Conservation (phyloP, 2,329 filamentous ascomycete genomes). For the Phoma sp. region DNA sequence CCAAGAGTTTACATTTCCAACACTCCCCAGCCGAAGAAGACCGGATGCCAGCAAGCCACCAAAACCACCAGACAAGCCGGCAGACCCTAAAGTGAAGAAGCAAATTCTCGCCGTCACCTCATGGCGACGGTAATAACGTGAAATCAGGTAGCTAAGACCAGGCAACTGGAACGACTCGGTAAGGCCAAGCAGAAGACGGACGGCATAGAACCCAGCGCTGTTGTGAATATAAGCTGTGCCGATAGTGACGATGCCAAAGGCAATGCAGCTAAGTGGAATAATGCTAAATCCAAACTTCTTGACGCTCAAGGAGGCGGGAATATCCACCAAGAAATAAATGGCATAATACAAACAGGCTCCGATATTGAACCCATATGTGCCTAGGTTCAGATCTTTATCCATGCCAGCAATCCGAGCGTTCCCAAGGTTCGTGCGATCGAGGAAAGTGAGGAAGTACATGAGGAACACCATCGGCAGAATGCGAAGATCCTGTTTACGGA, state of each 20-base stretch:
- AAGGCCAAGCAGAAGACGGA: background rate
- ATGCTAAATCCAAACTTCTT: background rate
- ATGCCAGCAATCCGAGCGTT: conserved; percentile 1
- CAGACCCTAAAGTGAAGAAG: background rate
- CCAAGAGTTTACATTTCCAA: background rate
- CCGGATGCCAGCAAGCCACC: background rate
- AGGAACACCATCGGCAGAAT: background rate
- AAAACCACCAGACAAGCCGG: background rate
- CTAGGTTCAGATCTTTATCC: conserved; percentile 1
- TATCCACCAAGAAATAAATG: background rate
- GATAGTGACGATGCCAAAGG: background rate
- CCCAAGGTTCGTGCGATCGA: background rate
- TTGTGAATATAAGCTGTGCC: background rate
- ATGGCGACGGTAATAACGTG: background rate
- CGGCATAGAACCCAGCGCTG: background rate
- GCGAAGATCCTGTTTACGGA: background rate
- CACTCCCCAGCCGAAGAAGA: background rate
- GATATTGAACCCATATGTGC: background rate
- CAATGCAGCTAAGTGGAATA: background rate
- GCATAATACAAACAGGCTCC: conserved; percentile 1
- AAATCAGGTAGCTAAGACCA: background rate
- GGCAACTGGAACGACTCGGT: background rate
- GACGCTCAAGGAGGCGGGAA: background rate
- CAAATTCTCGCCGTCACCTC: background rate
- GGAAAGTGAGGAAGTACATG: conserved; percentile 5